Conservation (phyloP, 345 rosid species). For the Carallia pectinifolia region DNA sequence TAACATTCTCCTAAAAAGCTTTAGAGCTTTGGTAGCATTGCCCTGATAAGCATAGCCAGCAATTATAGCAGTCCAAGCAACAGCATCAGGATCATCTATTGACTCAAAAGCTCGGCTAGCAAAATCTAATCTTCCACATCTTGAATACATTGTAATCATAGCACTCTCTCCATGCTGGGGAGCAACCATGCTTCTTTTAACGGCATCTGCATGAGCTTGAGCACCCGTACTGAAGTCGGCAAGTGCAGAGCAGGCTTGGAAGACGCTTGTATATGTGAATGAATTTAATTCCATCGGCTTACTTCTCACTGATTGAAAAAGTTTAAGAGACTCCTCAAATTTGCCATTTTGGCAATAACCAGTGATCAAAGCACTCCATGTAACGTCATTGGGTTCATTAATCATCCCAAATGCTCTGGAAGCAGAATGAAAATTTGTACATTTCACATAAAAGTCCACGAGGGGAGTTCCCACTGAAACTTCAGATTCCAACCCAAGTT, state of each 20-base stretch:
- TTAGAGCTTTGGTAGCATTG: constrained; percentile 57
- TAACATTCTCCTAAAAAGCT: constrained; percentile 55
- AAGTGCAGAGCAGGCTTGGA: constrained; percentile 66
- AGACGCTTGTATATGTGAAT: constrained; percentile 62
- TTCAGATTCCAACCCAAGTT: constrained; percentile 61
- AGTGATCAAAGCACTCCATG: constrained; percentile 65
- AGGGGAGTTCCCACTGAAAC: constrained; percentile 80
- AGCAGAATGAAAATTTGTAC: constrained; percentile 52
- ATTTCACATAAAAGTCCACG: constrained; percentile 64
- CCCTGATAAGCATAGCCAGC: constrained; percentile 75
- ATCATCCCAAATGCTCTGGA: constrained; percentile 48
- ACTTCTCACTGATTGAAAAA: constrained; percentile 50
- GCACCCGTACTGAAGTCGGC: constrained; percentile 57
- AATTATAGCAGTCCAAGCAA: constrained; percentile 75
- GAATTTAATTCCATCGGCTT: constrained; percentile 44
- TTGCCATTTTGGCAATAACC: constrained; percentile 62
- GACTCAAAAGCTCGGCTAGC: constrained; percentile 57
- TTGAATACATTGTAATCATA: constrained; percentile 63
- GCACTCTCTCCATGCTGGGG: constrained; percentile 63
- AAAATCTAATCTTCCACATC: constrained; percentile 60
- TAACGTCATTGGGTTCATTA: constrained; percentile 61
- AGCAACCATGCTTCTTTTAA: constrained; percentile 56
- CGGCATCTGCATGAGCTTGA: constrained; percentile 80
- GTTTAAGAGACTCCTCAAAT: constrained; percentile 48
- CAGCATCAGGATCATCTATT: constrained; percentile 55